A percentile compares a stretch with the other conserved stretches of the same genome.
phyloP scores from a whole-genome alignment of 2,329 filamentous ascomycete species.

The Polytolypa hystricis region DNA sequence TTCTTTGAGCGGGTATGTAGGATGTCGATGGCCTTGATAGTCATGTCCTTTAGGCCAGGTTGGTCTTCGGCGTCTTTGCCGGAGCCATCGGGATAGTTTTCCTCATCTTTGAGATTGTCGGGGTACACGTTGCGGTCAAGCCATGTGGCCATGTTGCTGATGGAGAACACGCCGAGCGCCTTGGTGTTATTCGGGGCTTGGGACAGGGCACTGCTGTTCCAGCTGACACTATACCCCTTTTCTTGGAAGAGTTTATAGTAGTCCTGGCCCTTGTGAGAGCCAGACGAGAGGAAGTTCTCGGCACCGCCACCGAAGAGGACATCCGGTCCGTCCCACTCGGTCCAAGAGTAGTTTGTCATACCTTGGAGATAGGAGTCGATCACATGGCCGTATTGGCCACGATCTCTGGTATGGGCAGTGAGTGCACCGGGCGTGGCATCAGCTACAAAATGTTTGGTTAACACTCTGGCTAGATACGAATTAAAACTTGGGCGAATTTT shows the following conservation, averaged over 20 bases:
- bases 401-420: slow-evolving; percentile 59
- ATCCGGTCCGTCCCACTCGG: slow-evolving; percentile 60
- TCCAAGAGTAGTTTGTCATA: slow-evolving; percentile 72
- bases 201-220: slow-evolving; percentile 62
- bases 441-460: slow-evolving; percentile 49
- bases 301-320: slow-evolving; percentile 75
- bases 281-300: slow-evolving; percentile 62
- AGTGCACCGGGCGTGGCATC: slow-evolving; percentile 74
- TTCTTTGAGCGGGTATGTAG: slow-evolving; percentile 55
- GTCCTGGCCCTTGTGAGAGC: slow-evolving; percentile 58
- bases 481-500: too few species aligned
- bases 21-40: slow-evolving; percentile 72
- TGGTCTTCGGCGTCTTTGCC: slow-evolving; percentile 57
- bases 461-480: too few species aligned
- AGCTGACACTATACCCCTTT: slow-evolving; percentile 58
- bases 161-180: slow-evolving; percentile 67
- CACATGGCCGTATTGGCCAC: slow-evolving; percentile 57
- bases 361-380: slow-evolving; percentile 69
- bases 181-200: slow-evolving; percentile 47
- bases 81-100: slow-evolving; percentile 59
- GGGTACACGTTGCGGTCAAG: slow-evolving; percentile 74
- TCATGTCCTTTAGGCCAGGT: slow-evolving; percentile 81
- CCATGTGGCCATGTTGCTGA: slow-evolving; percentile 69
- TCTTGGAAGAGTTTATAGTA: slow-evolving; percentile 62
- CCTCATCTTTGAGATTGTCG: slow-evolving; percentile 53